Evolutionary conservation across 345 rosid species (phyloP).

Genomic region (Populus simonii): DNA sequence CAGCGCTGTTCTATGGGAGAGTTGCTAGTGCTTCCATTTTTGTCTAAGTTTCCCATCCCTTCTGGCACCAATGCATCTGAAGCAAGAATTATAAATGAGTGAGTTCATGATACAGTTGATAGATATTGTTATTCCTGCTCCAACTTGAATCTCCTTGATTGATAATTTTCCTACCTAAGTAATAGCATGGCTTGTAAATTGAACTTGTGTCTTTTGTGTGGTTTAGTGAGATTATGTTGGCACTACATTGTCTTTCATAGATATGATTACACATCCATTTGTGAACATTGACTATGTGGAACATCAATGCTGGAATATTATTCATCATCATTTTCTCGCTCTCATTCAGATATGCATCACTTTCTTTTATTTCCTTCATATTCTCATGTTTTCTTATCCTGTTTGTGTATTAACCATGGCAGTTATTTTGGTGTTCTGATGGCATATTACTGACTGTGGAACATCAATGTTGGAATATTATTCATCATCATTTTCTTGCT

Average conservation of each 20-base stretch:
- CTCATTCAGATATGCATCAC: background rate
- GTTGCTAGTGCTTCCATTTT: conserved; percentile 79
- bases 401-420: conserved; percentile 26
- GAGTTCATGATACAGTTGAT: conserved; percentile 34
- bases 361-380: background rate
- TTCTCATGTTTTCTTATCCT: conserved; percentile 17
- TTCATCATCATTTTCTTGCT: background rate
- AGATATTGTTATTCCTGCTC: background rate
- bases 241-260: too few species aligned
- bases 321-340: background rate
- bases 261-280: too few species aligned
- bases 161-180: too few species aligned
- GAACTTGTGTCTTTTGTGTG: too few species aligned
- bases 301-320: background rate
- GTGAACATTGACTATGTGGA: background rate
- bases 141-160: background rate
- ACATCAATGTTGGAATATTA: background rate
- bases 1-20: conserved; percentile 65
- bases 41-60: conserved; percentile 68
- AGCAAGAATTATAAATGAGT: conserved; percentile 49
- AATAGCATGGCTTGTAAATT: too few species aligned
- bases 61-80: conserved; percentile 44
- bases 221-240: too few species aligned
- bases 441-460: conserved; percentile 39
- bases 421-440: conserved; percentile 86